Percentiles rank a stretch among this genome's conserved stretches.
These are phyloP conservation scores for Suillus spraguei DNA, from an alignment of 768 basidiomycete genomes.

Conservation along the genomic window DNA sequence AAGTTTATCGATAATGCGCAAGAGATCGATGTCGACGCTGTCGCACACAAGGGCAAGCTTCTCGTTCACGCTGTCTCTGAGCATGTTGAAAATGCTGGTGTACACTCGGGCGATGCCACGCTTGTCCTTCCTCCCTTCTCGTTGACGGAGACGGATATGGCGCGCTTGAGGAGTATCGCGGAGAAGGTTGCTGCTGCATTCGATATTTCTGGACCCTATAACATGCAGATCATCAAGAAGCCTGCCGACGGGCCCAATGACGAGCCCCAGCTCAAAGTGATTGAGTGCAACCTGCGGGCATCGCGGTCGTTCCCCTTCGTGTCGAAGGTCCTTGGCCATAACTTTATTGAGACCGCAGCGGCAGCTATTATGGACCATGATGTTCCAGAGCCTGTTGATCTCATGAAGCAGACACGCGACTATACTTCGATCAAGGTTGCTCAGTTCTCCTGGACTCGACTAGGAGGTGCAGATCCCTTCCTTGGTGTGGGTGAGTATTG, in stretches of 20 bases:
- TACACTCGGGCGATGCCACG: slow-evolving; percentile 98
- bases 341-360: slow-evolving; percentile 95
- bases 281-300: slow-evolving; percentile 98
- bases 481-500: slow-evolving; percentile 80
- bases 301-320: slow-evolving; percentile 99
- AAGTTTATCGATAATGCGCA: slow-evolving; percentile 99
- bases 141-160: slow-evolving; percentile 72
- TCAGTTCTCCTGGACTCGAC: slow-evolving; percentile 97
- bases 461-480: slow-evolving; percentile 96
- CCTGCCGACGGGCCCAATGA: slow-evolving; percentile 51
- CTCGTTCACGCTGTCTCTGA: slow-evolving; percentile 96
- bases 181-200: slow-evolving; percentile 95
- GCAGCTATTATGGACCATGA: slow-evolving; percentile 83
- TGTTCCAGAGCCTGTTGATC: slow-evolving; percentile 88
- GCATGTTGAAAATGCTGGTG: slow-evolving; percentile 98
- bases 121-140: slow-evolving; percentile 95
- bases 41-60: slow-evolving; percentile 89
- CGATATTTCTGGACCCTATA: slow-evolving; percentile 97
- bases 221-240: slow-evolving; percentile 98
- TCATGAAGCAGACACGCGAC: slow-evolving; percentile 87
- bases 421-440: slow-evolving; percentile 97
- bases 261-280: slow-evolving; percentile 85
- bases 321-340: slow-evolving; percentile 95
- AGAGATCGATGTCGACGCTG: slow-evolving; percentile 98
- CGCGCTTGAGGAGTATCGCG: slow-evolving; percentile 89